phyloP scores from a whole-genome alignment of 345 rosid species.

The Ceriops decandra region DNA sequence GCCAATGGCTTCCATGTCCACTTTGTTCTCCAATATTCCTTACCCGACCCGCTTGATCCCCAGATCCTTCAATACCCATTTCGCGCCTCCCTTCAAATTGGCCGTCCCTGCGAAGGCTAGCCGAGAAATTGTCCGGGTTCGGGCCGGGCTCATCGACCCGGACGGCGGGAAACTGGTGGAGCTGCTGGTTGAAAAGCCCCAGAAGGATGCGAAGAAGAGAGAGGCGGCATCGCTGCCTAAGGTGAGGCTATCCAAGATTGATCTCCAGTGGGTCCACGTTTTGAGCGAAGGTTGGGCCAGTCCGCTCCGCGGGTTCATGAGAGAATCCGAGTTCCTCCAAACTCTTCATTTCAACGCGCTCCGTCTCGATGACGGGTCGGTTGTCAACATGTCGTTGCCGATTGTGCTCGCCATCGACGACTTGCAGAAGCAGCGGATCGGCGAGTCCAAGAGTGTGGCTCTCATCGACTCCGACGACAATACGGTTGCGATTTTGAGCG shows the following conservation, averaged over 20 bases:
- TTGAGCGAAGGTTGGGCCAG: slow-evolving; percentile 99
- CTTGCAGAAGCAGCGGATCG: slow-evolving; percentile 57
- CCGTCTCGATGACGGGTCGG: slow-evolving; percentile 84
- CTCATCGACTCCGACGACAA: slow-evolving; percentile 66
- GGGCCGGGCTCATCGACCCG: slow-evolving; percentile 68
- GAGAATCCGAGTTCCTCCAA: slow-evolving; percentile 99
- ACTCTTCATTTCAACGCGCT: slow-evolving; percentile 98
- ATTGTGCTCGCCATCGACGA: slow-evolving; percentile 87
- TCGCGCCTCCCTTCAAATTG: slow-evolving; percentile 33
- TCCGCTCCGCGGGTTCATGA: slow-evolving; percentile 94
- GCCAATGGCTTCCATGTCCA: slow-evolving; percentile 65
- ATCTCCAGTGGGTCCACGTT: slow-evolving; percentile 92
- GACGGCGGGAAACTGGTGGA: slow-evolving; percentile 86
- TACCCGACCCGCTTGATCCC: slow-evolving; percentile 37
- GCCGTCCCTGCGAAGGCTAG: slow-evolving; percentile 26
- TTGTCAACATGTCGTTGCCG: slow-evolving; percentile 96
- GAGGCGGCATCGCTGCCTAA: slow-evolving; percentile 64
- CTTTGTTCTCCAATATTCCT: slow-evolving; percentile 35
- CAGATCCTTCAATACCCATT: slow-evolving; percentile 38
- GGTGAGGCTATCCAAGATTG: slow-evolving; percentile 66
- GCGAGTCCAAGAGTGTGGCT: slow-evolving; percentile 63
- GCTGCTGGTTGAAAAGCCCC: slow-evolving; percentile 56
- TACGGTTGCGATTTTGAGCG: slow-evolving; percentile 66
- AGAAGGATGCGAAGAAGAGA: slow-evolving; percentile 44
- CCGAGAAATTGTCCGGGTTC: slow-evolving; percentile 19